Percentiles rank a stretch among this genome's conserved stretches.
phyloP scores from a whole-genome alignment of 768 basidiomycete genomes.

The Auricularia cornea region DNA sequence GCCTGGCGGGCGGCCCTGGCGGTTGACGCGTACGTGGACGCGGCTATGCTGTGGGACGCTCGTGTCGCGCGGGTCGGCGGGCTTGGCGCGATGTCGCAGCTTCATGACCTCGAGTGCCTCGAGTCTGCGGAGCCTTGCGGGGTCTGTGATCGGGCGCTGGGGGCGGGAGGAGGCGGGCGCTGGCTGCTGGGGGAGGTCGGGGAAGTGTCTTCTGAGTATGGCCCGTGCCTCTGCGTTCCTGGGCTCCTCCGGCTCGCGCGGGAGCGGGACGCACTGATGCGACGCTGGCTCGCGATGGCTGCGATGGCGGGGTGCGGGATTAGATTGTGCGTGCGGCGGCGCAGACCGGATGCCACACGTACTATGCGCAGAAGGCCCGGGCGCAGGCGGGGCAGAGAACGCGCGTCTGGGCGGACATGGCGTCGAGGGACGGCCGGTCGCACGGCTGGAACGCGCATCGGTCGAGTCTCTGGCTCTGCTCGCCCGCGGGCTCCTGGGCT shows the following conservation, averaged over 20 bases:
- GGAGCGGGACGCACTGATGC: slow-evolving; percentile 42
- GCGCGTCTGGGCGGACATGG: slow-evolving; percentile 24
- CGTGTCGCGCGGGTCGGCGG: slow-evolving; percentile 54
- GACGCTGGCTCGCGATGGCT: slow-evolving; percentile 62
- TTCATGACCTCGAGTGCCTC: slow-evolving; percentile 62
- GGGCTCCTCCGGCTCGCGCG: slow-evolving; percentile 11
- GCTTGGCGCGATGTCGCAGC: slow-evolving; percentile 60
- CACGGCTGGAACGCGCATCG: slow-evolving; percentile 48
- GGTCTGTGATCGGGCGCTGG: slow-evolving; percentile 37
- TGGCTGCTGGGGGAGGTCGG: slow-evolving; percentile 2
- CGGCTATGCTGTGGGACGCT: slow-evolving; percentile 41
- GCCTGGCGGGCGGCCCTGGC: slow-evolving; percentile 19
- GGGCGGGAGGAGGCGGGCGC: slow-evolving; percentile 11
- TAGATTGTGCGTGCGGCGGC: neutral
- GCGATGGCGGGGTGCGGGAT: neutral
- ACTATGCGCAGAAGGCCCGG: slow-evolving; percentile 59
- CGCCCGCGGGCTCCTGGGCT: slow-evolving; percentile 1
- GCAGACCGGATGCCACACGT: slow-evolving; percentile 14
- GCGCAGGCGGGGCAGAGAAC: slow-evolving; percentile 46
- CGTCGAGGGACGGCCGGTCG: slow-evolving; percentile 45
- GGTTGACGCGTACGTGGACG: slow-evolving; percentile 43
- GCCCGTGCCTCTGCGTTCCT: slow-evolving; percentile 44
- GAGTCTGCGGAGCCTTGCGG: slow-evolving; percentile 44
- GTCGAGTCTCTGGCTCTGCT: slow-evolving; percentile 26
- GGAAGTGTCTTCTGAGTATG: slow-evolving; percentile 47